Conservation (phyloP, 2,329 filamentous ascomycete genomes). For the Ceratocystis cacaofunesta region DNA sequence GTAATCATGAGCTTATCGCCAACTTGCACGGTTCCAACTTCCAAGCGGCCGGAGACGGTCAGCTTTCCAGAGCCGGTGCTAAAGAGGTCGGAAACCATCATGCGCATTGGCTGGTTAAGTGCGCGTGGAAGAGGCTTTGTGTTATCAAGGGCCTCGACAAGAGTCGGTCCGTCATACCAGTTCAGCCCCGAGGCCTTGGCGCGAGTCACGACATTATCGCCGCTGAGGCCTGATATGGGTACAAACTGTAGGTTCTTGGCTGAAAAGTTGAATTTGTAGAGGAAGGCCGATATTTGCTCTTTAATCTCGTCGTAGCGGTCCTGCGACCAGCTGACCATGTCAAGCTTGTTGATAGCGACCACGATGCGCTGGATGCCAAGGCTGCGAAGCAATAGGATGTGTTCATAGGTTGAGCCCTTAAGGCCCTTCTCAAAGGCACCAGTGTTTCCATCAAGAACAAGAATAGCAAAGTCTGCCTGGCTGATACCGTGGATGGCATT, state of each 20-base stretch:
- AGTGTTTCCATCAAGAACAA: constrained; percentile 81
- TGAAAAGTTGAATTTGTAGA: constrained; percentile 69
- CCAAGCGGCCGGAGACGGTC: constrained; percentile 73
- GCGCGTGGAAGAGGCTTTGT: constrained; percentile 55
- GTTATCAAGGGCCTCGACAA: constrained; percentile 74
- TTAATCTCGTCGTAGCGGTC: constrained; percentile 73
- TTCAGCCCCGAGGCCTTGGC: constrained; percentile 31
- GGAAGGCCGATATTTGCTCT: constrained; percentile 68
- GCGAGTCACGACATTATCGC: constrained; percentile 64
- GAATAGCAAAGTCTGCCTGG: constrained; percentile 86
- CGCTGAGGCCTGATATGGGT: constrained; percentile 76
- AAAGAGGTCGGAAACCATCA: constrained; percentile 82
- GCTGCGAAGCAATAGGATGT: constrained; percentile 75
- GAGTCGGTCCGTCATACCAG: constrained; percentile 70
- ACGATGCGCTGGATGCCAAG: constrained; percentile 81
- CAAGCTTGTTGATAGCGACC: constrained; percentile 90
- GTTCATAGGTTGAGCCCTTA: constrained; percentile 86
- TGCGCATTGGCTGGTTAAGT: constrained; percentile 63
- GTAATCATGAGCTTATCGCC: constrained; percentile 69
- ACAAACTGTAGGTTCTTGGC: constrained; percentile 71
- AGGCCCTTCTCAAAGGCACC: constrained; percentile 90
- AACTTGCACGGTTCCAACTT: constrained; percentile 67
- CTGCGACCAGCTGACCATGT: constrained; percentile 69
- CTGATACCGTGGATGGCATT: constrained; percentile 98
- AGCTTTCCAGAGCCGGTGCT: constrained; percentile 63